Evolutionary conservation across 768 basidiomycete genomes (phyloP).

Genomic region (Fistulinella prunicolor): DNA sequence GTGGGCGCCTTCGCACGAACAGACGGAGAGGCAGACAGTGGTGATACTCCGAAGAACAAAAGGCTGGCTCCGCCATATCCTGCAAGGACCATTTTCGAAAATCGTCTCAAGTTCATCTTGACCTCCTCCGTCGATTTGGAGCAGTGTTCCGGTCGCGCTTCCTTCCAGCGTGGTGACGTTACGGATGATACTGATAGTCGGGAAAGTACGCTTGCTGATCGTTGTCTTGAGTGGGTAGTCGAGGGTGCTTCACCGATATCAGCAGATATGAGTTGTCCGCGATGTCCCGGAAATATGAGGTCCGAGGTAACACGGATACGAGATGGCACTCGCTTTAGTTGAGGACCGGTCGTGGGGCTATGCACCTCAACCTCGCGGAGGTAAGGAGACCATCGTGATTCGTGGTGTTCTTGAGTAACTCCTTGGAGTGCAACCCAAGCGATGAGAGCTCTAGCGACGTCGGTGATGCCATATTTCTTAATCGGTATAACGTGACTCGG

Average conservation of each 20-base stretch:
- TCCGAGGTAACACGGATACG: conserved; percentile 72
- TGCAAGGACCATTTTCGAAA: conserved; percentile 80
- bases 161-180: conserved; percentile 24
- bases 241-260: conserved; percentile 67
- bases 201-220: conserved; percentile 27
- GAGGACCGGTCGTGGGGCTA: conserved; percentile 36
- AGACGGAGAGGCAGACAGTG: conserved; percentile 27
- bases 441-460: conserved; percentile 66
- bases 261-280: conserved; percentile 75
- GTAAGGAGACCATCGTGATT: conserved; percentile 62
- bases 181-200: conserved; percentile 28
- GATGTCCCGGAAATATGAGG: conserved; percentile 59
- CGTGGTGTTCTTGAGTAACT: conserved; percentile 79
- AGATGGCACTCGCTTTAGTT: conserved; percentile 40
- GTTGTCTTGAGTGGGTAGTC: conserved; percentile 29
- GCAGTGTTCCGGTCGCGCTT: conserved; percentile 20
- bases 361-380: conserved; percentile 66
- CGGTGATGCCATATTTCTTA: conserved; percentile 59
- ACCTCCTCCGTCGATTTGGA: conserved; percentile 46
- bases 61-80: conserved; percentile 83
- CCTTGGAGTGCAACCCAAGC: conserved; percentile 82
- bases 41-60: conserved; percentile 73
- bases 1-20: conserved; percentile 25
- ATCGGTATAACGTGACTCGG: conserved; percentile 53
- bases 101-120: conserved; percentile 67